Evolutionary conservation across 805 yeast genomes (phyloP).

Genomic region (Komagataella pastoris): DNA sequence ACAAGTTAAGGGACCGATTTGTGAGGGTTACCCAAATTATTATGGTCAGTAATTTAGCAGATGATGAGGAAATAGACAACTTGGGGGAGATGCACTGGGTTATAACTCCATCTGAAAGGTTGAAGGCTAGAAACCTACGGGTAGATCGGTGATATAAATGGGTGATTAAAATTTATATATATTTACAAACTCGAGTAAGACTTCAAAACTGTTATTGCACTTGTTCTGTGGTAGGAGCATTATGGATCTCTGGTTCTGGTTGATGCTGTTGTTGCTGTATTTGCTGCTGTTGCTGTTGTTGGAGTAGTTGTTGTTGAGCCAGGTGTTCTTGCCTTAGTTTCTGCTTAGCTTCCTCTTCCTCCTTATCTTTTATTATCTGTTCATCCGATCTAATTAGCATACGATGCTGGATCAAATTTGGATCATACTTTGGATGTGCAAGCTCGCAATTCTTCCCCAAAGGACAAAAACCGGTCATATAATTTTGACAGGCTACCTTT

Average conservation of each 20-base stretch:
- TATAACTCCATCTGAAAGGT: constrained; percentile 63
- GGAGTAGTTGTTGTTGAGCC: not conserved
- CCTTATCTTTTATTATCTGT: constrained; percentile 13
- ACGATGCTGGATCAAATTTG: constrained; percentile 25
- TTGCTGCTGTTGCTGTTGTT: not conserved
- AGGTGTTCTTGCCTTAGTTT: not conserved
- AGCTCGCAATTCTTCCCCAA: constrained; percentile 66
- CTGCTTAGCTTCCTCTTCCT: constrained; percentile 2
- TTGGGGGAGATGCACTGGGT: constrained; percentile 43
- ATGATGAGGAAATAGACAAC: constrained; percentile 25
- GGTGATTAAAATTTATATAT: not conserved
- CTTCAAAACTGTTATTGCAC: not conserved
- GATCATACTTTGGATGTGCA: constrained; percentile 73
- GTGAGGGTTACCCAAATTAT: constrained; percentile 75
- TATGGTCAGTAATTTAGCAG: constrained; percentile 67
- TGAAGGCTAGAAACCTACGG: constrained; percentile 44
- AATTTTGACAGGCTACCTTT: constrained; percentile 64
- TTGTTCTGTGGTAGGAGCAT: not conserved
- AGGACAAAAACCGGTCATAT: constrained; percentile 87
- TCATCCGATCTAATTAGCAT: constrained; percentile 31
- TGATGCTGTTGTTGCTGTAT: not conserved
- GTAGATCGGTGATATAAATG: constrained; percentile 17
- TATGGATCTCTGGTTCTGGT: not conserved
- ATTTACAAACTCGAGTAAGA: not conserved
- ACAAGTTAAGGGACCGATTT: constrained; percentile 66